These are phyloP conservation scores for Lasiodiplodia citricola DNA, from an alignment of 2,329 filamentous ascomycete species.

Conservation along the genomic window DNA sequence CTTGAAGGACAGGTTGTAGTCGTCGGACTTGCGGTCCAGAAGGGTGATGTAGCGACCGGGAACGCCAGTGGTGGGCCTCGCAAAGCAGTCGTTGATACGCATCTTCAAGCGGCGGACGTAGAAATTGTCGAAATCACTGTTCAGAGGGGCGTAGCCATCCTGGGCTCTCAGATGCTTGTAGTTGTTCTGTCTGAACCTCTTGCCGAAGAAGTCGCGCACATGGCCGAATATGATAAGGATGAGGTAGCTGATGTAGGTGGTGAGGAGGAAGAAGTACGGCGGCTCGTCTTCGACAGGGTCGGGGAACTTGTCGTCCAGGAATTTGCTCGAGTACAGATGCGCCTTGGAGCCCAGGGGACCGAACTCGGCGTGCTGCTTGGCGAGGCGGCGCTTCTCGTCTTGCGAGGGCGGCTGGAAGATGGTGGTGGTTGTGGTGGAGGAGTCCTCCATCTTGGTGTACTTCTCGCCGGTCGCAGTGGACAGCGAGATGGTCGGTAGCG, in stretches of 20 bases:
- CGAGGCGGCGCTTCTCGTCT: slow-evolving; percentile 78
- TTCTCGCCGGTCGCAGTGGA: slow-evolving; percentile 83
- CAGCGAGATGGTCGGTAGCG: slow-evolving; percentile 87
- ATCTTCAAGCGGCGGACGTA: slow-evolving; percentile 92
- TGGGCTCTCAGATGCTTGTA: slow-evolving; percentile 82
- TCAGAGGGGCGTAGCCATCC: slow-evolving; percentile 92
- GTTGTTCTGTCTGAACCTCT: slow-evolving; percentile 85
- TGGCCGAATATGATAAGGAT: slow-evolving; percentile 95
- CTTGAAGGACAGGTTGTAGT: slow-evolving; percentile 90
- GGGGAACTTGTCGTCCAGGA: slow-evolving; percentile 78
- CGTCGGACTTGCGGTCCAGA: slow-evolving; percentile 85
- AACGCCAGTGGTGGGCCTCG: slow-evolving; percentile 88
- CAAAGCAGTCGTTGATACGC: slow-evolving; percentile 96
- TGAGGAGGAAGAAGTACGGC: slow-evolving; percentile 94
- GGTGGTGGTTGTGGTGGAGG: slow-evolving; percentile 50
- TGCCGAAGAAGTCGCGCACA: slow-evolving; percentile 96
- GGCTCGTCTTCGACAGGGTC: slow-evolving; percentile 92
- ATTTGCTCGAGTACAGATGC: slow-evolving; percentile 89
- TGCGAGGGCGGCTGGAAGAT: slow-evolving; percentile 87
- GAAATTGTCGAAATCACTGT: slow-evolving; percentile 99
- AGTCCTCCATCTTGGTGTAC: slow-evolving; percentile 66
- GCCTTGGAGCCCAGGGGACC: slow-evolving; percentile 79
- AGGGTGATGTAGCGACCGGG: slow-evolving; percentile 93
- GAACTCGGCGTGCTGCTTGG: slow-evolving; percentile 86
- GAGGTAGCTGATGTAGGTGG: slow-evolving; percentile 97